A percentile compares a stretch with the other conserved stretches of the same genome.
Evolutionary conservation across 768 basidiomycete genomes (phyloP).

Genomic region (Leucocoprinus birnbaumii): DNA sequence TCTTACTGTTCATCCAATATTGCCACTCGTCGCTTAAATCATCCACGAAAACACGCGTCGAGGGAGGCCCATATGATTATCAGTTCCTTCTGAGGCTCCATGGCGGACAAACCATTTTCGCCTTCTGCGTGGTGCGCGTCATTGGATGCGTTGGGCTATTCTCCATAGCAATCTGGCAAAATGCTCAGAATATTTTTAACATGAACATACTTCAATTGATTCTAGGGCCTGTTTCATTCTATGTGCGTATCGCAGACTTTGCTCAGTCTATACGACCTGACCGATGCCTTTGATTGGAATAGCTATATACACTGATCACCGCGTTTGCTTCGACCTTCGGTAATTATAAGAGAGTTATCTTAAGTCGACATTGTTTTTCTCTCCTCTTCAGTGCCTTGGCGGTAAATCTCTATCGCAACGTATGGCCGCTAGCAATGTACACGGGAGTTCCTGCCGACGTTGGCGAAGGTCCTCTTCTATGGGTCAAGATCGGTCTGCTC

Average conservation of each 20-base stretch:
- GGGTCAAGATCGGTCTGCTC: conserved; percentile 26
- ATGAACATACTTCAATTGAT: not conserved
- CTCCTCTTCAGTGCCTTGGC: conserved; percentile 35
- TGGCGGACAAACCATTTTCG: conserved; percentile 46
- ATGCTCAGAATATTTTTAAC: not conserved
- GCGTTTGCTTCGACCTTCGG: not conserved
- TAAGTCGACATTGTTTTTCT: conserved; percentile 3
- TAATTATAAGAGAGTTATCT: not conserved
- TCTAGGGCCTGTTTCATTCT: not conserved
- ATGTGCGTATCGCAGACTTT: not conserved
- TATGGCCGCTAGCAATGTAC: conserved; percentile 56
- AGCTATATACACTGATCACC: conserved; percentile 1
- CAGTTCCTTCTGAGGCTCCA: conserved; percentile 34
- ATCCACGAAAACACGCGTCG: not conserved
- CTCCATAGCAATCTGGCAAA: not conserved
- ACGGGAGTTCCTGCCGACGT: conserved; percentile 36
- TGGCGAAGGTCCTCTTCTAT: conserved; percentile 27
- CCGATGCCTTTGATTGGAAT: not conserved
- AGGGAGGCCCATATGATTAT: not conserved
- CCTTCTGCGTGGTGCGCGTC: conserved; percentile 45
- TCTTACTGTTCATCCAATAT: conserved; percentile 2
- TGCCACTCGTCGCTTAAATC: not conserved
- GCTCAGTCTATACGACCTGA: not conserved
- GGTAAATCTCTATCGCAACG: conserved; percentile 49
- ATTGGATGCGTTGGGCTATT: conserved; percentile 44